Evolutionary conservation across 2,329 filamentous ascomycete species (phyloP).

Genomic region (Penicillium glabrum): DNA sequence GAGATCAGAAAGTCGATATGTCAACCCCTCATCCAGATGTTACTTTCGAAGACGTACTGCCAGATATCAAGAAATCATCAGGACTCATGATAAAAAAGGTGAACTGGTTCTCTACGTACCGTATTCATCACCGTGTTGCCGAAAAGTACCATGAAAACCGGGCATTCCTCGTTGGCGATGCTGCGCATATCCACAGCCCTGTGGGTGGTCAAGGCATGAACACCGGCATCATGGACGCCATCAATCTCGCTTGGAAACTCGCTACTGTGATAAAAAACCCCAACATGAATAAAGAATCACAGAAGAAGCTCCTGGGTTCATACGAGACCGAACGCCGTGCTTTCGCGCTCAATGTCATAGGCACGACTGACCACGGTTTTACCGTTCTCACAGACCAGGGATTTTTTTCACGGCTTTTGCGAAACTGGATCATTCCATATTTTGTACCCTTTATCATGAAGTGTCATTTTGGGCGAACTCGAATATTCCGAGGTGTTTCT

Average conservation of each 20-base stretch:
- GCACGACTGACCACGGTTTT: slow-evolving; percentile 46
- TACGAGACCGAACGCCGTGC: slow-evolving; percentile 52
- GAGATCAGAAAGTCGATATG: slow-evolving; percentile 8
- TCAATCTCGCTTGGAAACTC: slow-evolving; percentile 59
- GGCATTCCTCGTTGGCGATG: slow-evolving; percentile 58
- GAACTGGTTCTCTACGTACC: slow-evolving; percentile 48
- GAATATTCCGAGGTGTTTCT: slow-evolving; percentile 39
- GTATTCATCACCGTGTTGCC: slow-evolving; percentile 46
- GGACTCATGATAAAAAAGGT: slow-evolving; percentile 28
- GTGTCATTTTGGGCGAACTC: slow-evolving; percentile 18
- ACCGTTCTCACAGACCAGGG: slow-evolving; percentile 38
- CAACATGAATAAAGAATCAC: slow-evolving; percentile 28
- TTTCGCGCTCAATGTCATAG: slow-evolving; percentile 46
- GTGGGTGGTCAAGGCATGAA: slow-evolving; percentile 61
- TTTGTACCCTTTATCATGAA: slow-evolving; percentile 27
- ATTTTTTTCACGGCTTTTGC: slow-evolving; percentile 43
- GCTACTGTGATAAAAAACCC: slow-evolving; percentile 42
- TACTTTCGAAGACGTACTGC: slow-evolving; percentile 32
- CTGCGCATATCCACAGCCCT: slow-evolving; percentile 57
- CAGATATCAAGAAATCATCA: slow-evolving; percentile 20
- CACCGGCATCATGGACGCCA: slow-evolving; percentile 54
- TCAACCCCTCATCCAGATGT: slow-evolving; percentile 22
- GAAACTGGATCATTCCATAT: slow-evolving; percentile 42
- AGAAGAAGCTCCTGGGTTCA: slow-evolving; percentile 45
- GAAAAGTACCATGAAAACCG: slow-evolving; percentile 48